Evolutionary conservation across 495 filamentous ascomycete species (phyloP), one percentile per base, ranked within the genome.

Genomic region (Xylaria palmicola): DNA sequence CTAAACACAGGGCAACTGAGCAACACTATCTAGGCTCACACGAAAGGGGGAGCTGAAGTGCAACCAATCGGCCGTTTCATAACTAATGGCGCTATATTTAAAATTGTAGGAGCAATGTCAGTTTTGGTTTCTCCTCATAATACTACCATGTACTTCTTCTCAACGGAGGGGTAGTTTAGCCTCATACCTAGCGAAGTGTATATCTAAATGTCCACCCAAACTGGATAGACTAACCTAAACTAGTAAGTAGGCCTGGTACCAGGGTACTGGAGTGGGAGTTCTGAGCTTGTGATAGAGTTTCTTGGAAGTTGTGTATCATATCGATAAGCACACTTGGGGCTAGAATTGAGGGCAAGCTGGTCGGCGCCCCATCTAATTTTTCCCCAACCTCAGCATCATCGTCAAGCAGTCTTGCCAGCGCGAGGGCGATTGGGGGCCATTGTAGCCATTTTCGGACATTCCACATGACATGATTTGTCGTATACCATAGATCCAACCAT

Each of bases 271-370:
- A 4, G 40, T 9, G 2, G 45, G n/a, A 32, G 27, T 58, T 59
- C 56, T 51, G n/a, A 52, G 34, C 36, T 34, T n/a, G 22, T 22
- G 36, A 52, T 50, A 60, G 26, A 10, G n/a, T 17, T 51, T 9
- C 6, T 13, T 36, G 32, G 48, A 51, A 29, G 59, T 72, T 76
- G 75, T 78, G 77, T 78, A 78, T 79, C 77, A 51, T 56, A 48
- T 63, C 57, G 53, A 62, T 62, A 62, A 62, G 57, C 12, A 9
- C 44, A 51, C 27, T 66, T 76, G 72, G 77, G 77, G 77, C 74
- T 74, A 64, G 65, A 77, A 74, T 72, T 74, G 64, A 78, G 75
- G 77, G 77, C 73, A 75, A 73, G 68, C 63, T 72, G 52, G 67
- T 76, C 70, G 68, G 68, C 65, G 73, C 65, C 63, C 73, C 68